Conservation (phyloP, 257 asterid genomes). For the Solanum chmielewskii region DNA sequence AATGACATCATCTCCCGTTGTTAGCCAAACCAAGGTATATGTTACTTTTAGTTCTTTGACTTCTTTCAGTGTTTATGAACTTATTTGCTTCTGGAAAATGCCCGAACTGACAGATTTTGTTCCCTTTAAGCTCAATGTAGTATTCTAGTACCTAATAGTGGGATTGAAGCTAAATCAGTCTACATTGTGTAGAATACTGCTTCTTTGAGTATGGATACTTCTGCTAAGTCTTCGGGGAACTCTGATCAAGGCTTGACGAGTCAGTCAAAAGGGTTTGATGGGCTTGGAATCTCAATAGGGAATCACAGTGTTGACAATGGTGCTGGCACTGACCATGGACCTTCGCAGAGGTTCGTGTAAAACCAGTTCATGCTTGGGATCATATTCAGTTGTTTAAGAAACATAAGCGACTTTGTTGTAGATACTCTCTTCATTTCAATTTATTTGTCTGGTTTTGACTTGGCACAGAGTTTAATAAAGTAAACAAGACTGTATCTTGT, state of each 20-base stretch:
- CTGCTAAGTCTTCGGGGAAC: conserved; percentile 40
- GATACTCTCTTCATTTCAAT: background rate
- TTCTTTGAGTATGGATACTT: conserved; percentile 45
- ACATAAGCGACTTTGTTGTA: background rate
- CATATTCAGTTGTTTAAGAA: background rate
- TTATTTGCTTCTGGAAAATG: background rate
- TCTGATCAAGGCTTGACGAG: conserved; percentile 43
- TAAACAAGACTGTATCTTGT: background rate
- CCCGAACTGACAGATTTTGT: background rate
- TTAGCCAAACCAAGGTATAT: conserved; percentile 17
- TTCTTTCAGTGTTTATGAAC: background rate
- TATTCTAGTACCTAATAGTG: background rate
- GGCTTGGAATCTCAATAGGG: conserved; percentile 70
- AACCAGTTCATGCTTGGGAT: background rate
- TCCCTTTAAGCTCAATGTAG: background rate
- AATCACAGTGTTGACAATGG: conserved; percentile 40
- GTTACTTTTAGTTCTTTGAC: background rate
- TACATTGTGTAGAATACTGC: conserved; percentile 44
- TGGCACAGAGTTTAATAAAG: background rate
- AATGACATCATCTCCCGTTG: conserved; percentile 7
- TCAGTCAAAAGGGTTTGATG: conserved; percentile 64
- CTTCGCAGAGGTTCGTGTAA: conserved; percentile 64
- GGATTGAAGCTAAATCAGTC: background rate
- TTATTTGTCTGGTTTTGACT: background rate
- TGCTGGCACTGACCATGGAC: conserved; percentile 40